Conservation (phyloP, 768 basidiomycete genomes). For the Boletus edulis region DNA sequence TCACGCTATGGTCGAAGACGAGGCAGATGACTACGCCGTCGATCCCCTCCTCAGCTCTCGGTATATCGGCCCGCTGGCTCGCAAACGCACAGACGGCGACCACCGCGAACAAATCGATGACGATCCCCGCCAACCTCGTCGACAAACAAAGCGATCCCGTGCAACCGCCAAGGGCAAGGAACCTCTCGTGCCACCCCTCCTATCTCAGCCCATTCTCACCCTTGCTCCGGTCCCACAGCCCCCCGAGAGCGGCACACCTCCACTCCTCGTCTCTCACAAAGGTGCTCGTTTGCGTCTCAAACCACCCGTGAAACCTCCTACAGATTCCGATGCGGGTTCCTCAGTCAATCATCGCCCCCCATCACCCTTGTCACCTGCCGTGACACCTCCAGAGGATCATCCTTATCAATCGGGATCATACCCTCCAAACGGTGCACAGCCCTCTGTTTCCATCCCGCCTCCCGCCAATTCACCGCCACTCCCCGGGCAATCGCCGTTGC, state of each 20-base stretch:
- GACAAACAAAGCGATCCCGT: constrained; percentile 32
- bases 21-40: constrained; percentile 40
- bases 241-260: constrained; percentile 15
- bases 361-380: constrained; percentile 33
- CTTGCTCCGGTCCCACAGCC: constrained; percentile 22
- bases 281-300: constrained; percentile 51
- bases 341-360: constrained; percentile 23
- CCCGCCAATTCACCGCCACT: constrained; percentile 21
- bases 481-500: constrained; percentile 21
- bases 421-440: constrained; percentile 21
- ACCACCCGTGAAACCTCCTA: constrained; percentile 37
- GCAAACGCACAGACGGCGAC: constrained; percentile 45
- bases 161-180: constrained; percentile 41
- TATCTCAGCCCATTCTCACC: constrained; percentile 26
- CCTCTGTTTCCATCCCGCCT: constrained; percentile 14
- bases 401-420: constrained; percentile 24
- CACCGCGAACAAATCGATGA: constrained; percentile 42
- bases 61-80: constrained; percentile 43
- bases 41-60: constrained; percentile 48
- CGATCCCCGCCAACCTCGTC: constrained; percentile 42
- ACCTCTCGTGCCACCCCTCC: constrained; percentile 17
- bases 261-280: constrained; percentile 44
- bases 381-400: constrained; percentile 36
- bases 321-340: constrained; percentile 17
- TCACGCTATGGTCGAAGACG: constrained; percentile 45